Evolutionary conservation across 805 yeast species (phyloP), one percentile per base, ranked within the genome.

Genomic region (Myxozyma lipomycoides): DNA sequence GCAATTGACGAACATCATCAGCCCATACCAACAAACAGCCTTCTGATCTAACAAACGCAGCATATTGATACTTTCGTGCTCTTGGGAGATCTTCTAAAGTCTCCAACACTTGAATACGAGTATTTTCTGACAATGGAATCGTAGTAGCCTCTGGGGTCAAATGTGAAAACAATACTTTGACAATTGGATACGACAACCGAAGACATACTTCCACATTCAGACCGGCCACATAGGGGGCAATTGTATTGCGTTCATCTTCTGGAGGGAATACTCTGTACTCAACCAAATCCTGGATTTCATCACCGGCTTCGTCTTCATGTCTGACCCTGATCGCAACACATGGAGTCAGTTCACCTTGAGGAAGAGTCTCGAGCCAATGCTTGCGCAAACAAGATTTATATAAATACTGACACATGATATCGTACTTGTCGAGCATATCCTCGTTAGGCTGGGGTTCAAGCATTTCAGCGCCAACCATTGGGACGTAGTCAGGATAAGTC

Each of bases 71-170:
- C 36, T 45, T 48, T 7, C 56, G 43, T 7, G 51, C 56, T 1
- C 48, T 43, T 12, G 56, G 50, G n/a, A 52, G 56, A 32, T 49
- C 50, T 9, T 28, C 37, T 3, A 52, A n/a, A n/a, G 37, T 28
- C 4, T 52, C 50, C 19, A 52, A 43, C 7, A 52, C 50, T 21
- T 52, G 56, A 32, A 51, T 51, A 9, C 52, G 48, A 3, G 56
- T 37, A 41, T 48, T 48, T 25, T 51, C 56, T 3, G 52, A 44
- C 19, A 51, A 18, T 25, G 55, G 48, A 6, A 51, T 40, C 18
- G 55, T 41, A 7, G 24, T 28, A n/a, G 51, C 50, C 19, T 41
- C 43, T 7, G 6, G 34, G 6, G 51, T 47, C 21, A 51, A 28
- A 19, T 43, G 45, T 19, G 55, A 42, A 12, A 51, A 39, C n/a